Evolutionary conservation across 2,329 filamentous ascomycete genomes (phyloP), one percentile per base, ranked within the genome.

Genomic region (Tothia fuscella): DNA sequence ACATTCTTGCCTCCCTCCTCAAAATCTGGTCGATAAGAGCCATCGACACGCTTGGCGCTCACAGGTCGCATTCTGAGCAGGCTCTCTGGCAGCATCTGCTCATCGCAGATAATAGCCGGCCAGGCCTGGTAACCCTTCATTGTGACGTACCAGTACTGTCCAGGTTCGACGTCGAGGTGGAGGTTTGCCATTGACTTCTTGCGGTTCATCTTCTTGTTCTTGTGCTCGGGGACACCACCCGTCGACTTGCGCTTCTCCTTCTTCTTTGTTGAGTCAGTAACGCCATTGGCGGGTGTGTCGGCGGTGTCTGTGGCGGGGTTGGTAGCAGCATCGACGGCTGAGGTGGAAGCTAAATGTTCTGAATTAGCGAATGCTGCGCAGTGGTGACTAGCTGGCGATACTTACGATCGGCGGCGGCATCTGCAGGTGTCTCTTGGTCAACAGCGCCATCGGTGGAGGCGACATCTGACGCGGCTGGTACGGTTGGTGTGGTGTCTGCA

Each of bases 71-170:
- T 75, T 53, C 73, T 82, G 42, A 93, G 64, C 19, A 98, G 73
- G 12, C 72, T 77, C 44, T 78, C 70, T 2, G 91, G 89, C 16
- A 98, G 77, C 80, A 98, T 96, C 47, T 81, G 79, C 61, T 98
- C 89, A 57, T 94, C 87, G 59, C 85, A 91, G 52, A 98, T 78
- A 56, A 98, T 83, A 42, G 86, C 81, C 13, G 91, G 91, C 91
- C 91, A 98, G 29, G 85, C 80, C 24, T 91, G 85, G 62, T 85
- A 93, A 46, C 89, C 91, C 70, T 93, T 94, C 62, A 98, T 78
- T 61, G 88, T 84, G 49, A 93, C 86, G 56, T 93, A 79, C 64
- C 82, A 96, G 63, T 88, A 82, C 54, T 96, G 82, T 51, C 93
- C 91, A 4, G 91, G 84, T 66, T 93, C 72, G 49, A 85, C 88